Evolutionary conservation across 208 protist species (phyloP).

Genomic region (Leishmania braziliensis): DNA sequence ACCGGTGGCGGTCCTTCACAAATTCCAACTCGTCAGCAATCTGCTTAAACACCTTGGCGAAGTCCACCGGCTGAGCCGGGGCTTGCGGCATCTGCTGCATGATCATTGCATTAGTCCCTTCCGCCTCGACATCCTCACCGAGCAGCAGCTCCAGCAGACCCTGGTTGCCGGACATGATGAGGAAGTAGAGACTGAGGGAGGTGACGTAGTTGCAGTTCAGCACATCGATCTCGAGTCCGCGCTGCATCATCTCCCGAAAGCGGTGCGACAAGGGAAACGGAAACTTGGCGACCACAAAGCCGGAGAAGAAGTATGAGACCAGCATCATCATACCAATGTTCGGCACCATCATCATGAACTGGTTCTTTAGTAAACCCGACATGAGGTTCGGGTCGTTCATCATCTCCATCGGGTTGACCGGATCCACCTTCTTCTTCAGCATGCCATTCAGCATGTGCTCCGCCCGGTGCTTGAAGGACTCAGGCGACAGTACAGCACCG

Average conservation of each 20-base stretch:
- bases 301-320: conserved; percentile 96
- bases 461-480: conserved; percentile 66
- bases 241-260: conserved; percentile 95
- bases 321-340: conserved; percentile 97
- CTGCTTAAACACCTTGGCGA: conserved; percentile 81
- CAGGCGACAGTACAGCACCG: conserved; percentile 58
- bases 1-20: conserved; percentile 72
- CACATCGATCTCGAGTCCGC: conserved; percentile 93
- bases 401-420: conserved; percentile 89
- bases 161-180: conserved; percentile 94
- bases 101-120: conserved; percentile 46
- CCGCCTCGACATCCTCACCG: conserved; percentile 66
- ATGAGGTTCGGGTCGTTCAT: conserved; percentile 93
- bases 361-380: conserved; percentile 95
- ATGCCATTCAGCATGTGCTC: conserved; percentile 49
- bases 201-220: conserved; percentile 96
- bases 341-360: conserved; percentile 93
- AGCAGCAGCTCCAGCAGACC: conserved; percentile 94
- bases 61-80: conserved; percentile 71
- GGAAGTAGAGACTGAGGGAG: conserved; percentile 96
- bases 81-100: conserved; percentile 59
- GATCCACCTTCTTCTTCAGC: conserved; percentile 70
- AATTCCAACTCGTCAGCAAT: conserved; percentile 76
- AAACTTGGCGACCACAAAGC: conserved; percentile 96
- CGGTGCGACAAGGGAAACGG: conserved; percentile 94